Conservation (phyloP, 208 protist species). For the Angomonas deanei region DNA sequence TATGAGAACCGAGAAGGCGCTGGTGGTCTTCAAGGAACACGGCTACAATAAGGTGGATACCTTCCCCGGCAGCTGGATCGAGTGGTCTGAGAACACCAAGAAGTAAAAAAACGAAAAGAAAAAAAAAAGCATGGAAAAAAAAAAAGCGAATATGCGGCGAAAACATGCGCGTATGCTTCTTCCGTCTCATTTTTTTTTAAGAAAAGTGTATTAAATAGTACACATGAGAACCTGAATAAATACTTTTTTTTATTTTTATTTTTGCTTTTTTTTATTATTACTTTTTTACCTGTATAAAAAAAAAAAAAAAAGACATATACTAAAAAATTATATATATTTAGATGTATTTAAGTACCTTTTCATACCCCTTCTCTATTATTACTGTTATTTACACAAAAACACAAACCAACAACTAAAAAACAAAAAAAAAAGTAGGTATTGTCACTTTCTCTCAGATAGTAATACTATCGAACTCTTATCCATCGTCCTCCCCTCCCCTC, state of each 20-base stretch:
- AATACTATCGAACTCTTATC: too few species aligned
- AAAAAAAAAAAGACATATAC: not conserved
- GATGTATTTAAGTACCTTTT: not conserved
- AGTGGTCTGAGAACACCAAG: constrained; percentile 53
- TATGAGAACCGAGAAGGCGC: constrained; percentile 45
- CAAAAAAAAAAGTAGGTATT: not conserved
- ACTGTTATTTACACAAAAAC: not conserved
- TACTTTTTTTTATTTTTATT: not conserved
- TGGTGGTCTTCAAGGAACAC: constrained; percentile 17
- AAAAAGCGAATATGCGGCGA: not conserved
- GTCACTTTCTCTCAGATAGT: too few species aligned
- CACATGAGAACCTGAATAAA: not conserved
- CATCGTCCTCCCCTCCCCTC: too few species aligned
- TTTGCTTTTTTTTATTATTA: not conserved
- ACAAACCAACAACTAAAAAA: not conserved
- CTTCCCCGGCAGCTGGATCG: constrained; percentile 68
- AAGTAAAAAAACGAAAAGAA: not conserved
- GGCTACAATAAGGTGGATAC: constrained; percentile 59
- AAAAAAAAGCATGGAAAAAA: not conserved
- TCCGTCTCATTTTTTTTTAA: constrained; percentile 2
- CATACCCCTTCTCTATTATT: not conserved
- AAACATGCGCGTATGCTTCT: not conserved
- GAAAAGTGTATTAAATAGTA: not conserved
- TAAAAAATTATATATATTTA: not conserved
- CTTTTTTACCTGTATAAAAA: not conserved